Conservation (phyloP, 345 rosid genomes). For the Ceriops decandra region DNA sequence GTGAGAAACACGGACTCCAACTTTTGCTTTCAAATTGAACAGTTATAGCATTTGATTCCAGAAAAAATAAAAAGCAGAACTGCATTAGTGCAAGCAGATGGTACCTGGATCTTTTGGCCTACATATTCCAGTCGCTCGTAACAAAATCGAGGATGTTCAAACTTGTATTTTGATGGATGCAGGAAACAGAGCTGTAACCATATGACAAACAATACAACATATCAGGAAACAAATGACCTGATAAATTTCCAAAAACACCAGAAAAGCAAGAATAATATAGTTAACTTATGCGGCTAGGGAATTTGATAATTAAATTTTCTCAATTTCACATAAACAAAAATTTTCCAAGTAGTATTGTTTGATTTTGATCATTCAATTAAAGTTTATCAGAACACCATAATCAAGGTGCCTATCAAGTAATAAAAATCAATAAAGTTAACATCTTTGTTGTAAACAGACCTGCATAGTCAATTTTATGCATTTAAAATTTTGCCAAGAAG, state of each 20-base stretch:
- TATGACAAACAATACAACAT: constrained; percentile 6
- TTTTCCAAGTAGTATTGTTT: too few relatives aligned
- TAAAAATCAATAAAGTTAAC: too few relatives aligned
- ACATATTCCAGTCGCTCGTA: constrained; percentile 77
- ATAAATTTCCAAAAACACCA: not conserved
- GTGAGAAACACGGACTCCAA: too few relatives aligned
- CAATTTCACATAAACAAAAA: too few relatives aligned
- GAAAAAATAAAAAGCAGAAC: not conserved
- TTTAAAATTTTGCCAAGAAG: too few relatives aligned
- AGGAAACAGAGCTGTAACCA: constrained; percentile 77
- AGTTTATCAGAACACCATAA: too few relatives aligned
- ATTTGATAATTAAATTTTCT: not conserved
- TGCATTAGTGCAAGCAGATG: not conserved
- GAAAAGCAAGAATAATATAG: not conserved
- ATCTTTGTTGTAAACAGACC: not conserved
- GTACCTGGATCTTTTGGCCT: constrained; percentile 96
- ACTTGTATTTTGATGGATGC: constrained; percentile 95
- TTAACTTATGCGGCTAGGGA: not conserved
- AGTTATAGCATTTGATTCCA: not conserved
- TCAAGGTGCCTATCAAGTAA: too few relatives aligned
- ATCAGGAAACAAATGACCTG: constrained; percentile 9
- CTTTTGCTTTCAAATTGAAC: not conserved
- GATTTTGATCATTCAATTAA: too few relatives aligned
- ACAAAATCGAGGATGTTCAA: constrained; percentile 91
- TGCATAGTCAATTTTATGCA: too few relatives aligned